Conservation (phyloP, 1,284 basidiomycete species). For the Pholiota adiposa region DNA sequence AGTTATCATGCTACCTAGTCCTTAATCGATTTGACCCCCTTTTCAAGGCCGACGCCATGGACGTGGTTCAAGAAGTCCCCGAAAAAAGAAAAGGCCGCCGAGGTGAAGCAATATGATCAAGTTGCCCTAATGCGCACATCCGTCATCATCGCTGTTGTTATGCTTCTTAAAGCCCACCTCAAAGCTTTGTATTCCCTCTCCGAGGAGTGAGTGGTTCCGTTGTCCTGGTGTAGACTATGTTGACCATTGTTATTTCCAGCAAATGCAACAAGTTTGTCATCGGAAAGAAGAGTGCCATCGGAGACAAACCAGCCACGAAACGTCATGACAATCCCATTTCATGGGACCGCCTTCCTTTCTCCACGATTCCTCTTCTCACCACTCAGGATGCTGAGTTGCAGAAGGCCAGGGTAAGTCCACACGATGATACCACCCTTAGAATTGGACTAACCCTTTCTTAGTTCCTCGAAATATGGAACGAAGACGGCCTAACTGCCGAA, state of each 20-base stretch:
- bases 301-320: constrained; percentile 78
- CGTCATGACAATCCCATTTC: constrained; percentile 64
- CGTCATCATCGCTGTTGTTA: constrained; percentile 77
- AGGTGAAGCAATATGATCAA: constrained; percentile 34
- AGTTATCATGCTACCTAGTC: neutral
- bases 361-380: constrained; percentile 58
- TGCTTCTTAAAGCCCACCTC: constrained; percentile 84
- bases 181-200: constrained; percentile 82
- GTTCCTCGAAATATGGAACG: constrained; percentile 83
- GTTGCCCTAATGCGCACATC: constrained; percentile 63
- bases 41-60: constrained; percentile 16
- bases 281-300: constrained; percentile 85
- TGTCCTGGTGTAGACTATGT: constrained; percentile 3
- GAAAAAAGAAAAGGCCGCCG: constrained; percentile 1
- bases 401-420: constrained; percentile 53
- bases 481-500: constrained; percentile 76
- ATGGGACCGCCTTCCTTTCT: constrained; percentile 77
- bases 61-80: constrained; percentile 13
- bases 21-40: neutral
- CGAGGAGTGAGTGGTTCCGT: constrained; percentile 70
- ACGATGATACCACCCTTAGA: neutral
- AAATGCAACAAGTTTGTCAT: constrained; percentile 87
- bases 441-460: constrained; percentile 31
- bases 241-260: constrained; percentile 42
- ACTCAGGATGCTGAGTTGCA: constrained; percentile 62